Evolutionary conservation across 1,284 basidiomycete genomes (phyloP).

Genomic region (Xerocomus minutiporus): DNA sequence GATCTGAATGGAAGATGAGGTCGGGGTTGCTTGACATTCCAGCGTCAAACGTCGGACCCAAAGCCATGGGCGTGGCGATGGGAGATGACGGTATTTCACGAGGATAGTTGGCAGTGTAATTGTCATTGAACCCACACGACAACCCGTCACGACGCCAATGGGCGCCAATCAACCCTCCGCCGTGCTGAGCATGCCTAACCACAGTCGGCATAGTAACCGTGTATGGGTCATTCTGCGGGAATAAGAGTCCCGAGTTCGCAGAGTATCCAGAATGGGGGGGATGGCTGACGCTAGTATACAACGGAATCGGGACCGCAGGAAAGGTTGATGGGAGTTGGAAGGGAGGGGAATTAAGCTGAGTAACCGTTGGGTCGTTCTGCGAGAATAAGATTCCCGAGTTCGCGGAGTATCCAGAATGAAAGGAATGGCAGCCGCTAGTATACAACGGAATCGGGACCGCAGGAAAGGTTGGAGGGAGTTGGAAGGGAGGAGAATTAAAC

Average conservation of each 20-base stretch:
- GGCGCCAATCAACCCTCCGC: slow-evolving; percentile 3
- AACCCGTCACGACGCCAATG: not conserved
- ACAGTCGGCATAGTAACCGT: slow-evolving; percentile 8
- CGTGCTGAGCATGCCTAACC: not conserved
- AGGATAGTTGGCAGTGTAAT: not conserved
- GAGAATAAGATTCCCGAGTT: not conserved
- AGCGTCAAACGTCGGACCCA: not conserved
- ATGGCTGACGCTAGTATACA: not conserved
- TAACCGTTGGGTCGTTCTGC: not conserved
- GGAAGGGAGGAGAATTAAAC: not conserved
- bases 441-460: not conserved
- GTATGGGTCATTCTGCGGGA: not conserved
- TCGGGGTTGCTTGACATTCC: not conserved
- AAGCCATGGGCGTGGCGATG: slow-evolving; percentile 7
- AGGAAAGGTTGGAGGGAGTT: not conserved
- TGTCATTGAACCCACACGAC: not conserved
- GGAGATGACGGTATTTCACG: not conserved
- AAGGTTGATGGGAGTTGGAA: not conserved
- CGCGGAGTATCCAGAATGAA: not conserved
- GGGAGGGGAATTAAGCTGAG: not conserved
- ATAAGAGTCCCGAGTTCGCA: not conserved
- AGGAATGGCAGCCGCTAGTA: not conserved
- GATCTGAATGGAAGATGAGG: not conserved
- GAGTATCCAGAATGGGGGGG: not conserved
- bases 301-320: not conserved